These are phyloP conservation scores for Microcyclospora pomicola DNA, from an alignment of 2,329 filamentous ascomycete genomes.

Conservation along the genomic window DNA sequence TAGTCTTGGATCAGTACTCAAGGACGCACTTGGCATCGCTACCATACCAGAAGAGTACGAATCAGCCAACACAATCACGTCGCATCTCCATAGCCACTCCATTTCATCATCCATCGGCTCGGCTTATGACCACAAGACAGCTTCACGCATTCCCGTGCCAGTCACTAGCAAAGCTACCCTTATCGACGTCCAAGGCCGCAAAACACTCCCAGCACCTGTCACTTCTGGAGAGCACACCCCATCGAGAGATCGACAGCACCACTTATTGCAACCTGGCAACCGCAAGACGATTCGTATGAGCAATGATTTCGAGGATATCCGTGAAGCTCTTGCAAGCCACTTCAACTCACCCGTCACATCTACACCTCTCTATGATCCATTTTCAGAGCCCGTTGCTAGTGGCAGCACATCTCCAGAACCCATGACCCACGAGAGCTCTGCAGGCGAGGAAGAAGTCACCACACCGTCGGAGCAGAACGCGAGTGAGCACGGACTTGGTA, in stretches of 20 bases:
- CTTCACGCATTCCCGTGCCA: conserved; percentile 17
- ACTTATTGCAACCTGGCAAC: conserved; percentile 12
- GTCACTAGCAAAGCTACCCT: conserved; percentile 14
- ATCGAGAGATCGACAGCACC: conserved; percentile 4
- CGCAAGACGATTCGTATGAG: conserved; percentile 1
- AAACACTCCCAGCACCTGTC: conserved; percentile 1
- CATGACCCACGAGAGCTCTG: too few species aligned
- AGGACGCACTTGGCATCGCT: conserved; percentile 16
- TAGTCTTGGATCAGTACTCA: conserved; percentile 4
- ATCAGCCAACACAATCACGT: neutral
- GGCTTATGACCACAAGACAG: conserved; percentile 5
- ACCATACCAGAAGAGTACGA: neutral
- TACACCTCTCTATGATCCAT: conserved; percentile 1
- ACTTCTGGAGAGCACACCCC: conserved; percentile 1
- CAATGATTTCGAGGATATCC: conserved; percentile 12
- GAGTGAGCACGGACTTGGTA: too few species aligned
- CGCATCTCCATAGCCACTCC: neutral
- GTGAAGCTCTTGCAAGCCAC: conserved; percentile 15
- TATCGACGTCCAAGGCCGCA: conserved; percentile 10
- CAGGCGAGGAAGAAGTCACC: too few species aligned
- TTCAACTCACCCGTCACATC: conserved; percentile 9
- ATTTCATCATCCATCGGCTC: too few species aligned
- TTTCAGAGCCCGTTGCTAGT: too few species aligned
- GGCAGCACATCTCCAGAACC: too few species aligned
- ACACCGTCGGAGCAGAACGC: too few species aligned